A percentile compares a stretch with the other conserved stretches of the same genome.
Conservation (phyloP, 176 grass and related monocot genomes). For the Pontederia paniculata region DNA sequence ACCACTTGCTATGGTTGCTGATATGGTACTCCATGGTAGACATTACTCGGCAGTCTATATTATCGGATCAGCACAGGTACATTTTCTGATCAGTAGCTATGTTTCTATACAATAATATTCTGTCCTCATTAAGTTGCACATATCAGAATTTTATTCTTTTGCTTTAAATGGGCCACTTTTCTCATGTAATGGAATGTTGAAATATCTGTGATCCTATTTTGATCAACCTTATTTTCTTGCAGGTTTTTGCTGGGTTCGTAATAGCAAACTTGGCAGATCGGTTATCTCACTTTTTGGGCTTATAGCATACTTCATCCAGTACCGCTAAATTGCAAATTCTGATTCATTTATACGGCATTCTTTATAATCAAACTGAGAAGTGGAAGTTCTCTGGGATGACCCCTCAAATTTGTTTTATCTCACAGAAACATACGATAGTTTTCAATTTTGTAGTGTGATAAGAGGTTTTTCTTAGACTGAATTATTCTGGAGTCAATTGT, state of each 20-base stretch:
- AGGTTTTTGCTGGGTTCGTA: constrained; percentile 97
- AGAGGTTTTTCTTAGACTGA: no score
- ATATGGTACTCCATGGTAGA: constrained; percentile 86
- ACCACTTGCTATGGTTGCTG: constrained; percentile 91
- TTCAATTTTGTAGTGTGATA: no score
- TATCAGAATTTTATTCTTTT: not conserved
- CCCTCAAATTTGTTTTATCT: no score
- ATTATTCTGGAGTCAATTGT: no score
- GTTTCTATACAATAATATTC: not conserved
- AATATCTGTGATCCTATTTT: constrained; percentile 1
- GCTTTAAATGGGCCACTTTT: not conserved
- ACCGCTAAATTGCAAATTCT: no score
- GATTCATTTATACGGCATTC: no score
- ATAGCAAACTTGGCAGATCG: constrained; percentile 73
- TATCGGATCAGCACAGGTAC: constrained; percentile 87
- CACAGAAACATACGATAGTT: no score
- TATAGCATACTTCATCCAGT: constrained; percentile 23
- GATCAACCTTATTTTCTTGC: constrained; percentile 17
- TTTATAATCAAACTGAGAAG: no score
- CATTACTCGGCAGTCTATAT: constrained; percentile 95
- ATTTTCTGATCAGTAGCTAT: not conserved
- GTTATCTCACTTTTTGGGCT: constrained; percentile 51
- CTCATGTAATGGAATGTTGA: not conserved
- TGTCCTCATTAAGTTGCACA: not conserved
- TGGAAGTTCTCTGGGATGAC: no score